These are phyloP conservation scores for Alternaria triticimaculans DNA, from an alignment of 2,329 filamentous ascomycete species.

Conservation along the genomic window DNA sequence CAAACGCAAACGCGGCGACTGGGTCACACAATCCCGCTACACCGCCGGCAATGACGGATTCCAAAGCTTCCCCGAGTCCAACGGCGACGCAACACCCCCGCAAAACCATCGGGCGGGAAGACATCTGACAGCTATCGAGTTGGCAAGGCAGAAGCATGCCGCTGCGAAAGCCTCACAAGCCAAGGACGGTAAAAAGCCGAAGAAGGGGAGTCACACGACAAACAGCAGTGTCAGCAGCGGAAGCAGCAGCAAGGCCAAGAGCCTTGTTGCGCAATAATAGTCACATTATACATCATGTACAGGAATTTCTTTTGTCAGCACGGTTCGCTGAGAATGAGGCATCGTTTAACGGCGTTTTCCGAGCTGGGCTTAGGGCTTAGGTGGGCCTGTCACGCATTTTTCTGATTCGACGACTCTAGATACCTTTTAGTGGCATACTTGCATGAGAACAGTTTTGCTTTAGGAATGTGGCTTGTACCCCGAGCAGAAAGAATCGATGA, in stretches of 20 bases:
- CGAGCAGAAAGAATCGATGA: slow-evolving; percentile 13
- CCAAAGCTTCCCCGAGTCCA: slow-evolving; percentile 56
- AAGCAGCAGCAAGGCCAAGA: slow-evolving; percentile 34
- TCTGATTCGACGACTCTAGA: slow-evolving; percentile 38
- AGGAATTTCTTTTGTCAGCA: slow-evolving; percentile 19
- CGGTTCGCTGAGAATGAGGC: slow-evolving; percentile 10
- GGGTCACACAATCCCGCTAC: slow-evolving; percentile 66
- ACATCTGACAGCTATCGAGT: slow-evolving; percentile 55
- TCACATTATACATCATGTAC: not conserved
- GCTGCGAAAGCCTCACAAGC: slow-evolving; percentile 51
- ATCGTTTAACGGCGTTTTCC: slow-evolving; percentile 27
- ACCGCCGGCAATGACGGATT: slow-evolving; percentile 60
- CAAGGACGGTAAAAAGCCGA: slow-evolving; percentile 37
- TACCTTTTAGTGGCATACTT: slow-evolving; percentile 29
- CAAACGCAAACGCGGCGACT: slow-evolving; percentile 67
- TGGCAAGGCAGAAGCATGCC: slow-evolving; percentile 64
- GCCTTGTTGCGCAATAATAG: slow-evolving; percentile 32
- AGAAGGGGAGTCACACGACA: slow-evolving; percentile 22
- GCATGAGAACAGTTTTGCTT: slow-evolving; percentile 4
- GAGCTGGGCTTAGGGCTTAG: not conserved
- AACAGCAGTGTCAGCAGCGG: slow-evolving; percentile 24
- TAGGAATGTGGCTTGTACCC: slow-evolving; percentile 1
- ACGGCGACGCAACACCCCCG: slow-evolving; percentile 21
- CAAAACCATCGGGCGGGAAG: slow-evolving; percentile 29
- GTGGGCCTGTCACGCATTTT: slow-evolving; percentile 13